A percentile compares a stretch with the other conserved stretches of the same genome.
These are phyloP conservation scores for Candolleomyces eurysporus DNA, from an alignment of 768 basidiomycete species.

Conservation along the genomic window DNA sequence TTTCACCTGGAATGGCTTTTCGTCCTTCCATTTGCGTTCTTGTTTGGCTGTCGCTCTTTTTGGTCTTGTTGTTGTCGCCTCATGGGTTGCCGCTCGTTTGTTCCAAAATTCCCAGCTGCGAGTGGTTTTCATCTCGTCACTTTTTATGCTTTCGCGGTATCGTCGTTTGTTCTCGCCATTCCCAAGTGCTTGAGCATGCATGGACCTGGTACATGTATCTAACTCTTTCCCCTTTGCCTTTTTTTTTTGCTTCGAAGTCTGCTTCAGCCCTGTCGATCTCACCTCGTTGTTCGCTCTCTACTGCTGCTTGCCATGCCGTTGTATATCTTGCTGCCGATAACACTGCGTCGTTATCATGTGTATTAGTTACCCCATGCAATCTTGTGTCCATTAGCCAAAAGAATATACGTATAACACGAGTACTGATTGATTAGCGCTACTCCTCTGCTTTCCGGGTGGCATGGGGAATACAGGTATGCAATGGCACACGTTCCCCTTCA, in stretches of 20 bases:
- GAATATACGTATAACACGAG: no score
- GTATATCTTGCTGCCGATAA: constrained; percentile 4
- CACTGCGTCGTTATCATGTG: constrained; percentile 5
- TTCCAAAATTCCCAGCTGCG: not conserved
- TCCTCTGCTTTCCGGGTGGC: no score
- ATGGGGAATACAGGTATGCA: no score
- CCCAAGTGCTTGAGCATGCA: not conserved
- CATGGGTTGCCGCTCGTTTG: not conserved
- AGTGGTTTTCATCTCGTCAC: constrained; percentile 4
- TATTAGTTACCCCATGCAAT: not conserved
- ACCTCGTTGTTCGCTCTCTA: not conserved
- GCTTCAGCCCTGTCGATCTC: not conserved
- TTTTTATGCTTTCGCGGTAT: constrained; percentile 4
- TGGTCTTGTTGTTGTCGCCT: constrained; percentile 4
- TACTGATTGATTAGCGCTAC: no score
- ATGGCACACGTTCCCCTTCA: no score
- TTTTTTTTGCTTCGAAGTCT: not conserved
- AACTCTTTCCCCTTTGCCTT: not conserved
- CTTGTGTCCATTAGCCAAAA: no score
- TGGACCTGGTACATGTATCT: constrained; percentile 7
- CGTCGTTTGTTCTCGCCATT: no score
- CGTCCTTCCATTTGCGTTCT: not conserved
- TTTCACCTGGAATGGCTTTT: not conserved
- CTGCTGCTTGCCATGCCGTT: not conserved
- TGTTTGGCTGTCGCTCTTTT: constrained; percentile 1